Base-by-base conservation (phyloP, 768 basidiomycete species). In the Lactarius hatsudake region DNA sequence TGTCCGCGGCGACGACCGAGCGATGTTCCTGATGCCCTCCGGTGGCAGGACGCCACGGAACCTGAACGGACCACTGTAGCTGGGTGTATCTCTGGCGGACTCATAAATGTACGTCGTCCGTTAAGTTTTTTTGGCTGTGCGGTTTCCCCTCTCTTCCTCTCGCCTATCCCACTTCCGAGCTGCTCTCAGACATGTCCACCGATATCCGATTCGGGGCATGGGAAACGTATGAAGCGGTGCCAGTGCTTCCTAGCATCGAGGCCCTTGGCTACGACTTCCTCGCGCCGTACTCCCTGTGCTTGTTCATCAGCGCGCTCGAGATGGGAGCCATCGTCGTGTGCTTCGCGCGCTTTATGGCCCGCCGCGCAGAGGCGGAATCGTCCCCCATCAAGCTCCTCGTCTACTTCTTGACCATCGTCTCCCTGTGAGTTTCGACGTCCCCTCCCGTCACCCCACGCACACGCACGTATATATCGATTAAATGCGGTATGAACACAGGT, bases 241-340 rank as follows among this genome's bases (percentile, higher is more conserved):
- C 38, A 1, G 40, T 8, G 9, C 38, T 66, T 28, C 65, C 60
- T 6, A 1, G 17, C 5, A 15, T 40, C 34, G 7, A 60, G 15
- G 1, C 0, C 1, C 62, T 45, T 1, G 62, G 51, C n/a, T 10
- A 15, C 7, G 42, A 32, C n/a, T 75, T 74, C 54, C 64, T 75
- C 17, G 75, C 72, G 2, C 71, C 75, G 5, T 53, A 56, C 26
- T 64, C 72, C 17, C 69, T 72, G 2, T 62, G 61, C 2, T 28
- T 70, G 59, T 61, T 72, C 43, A 64, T 75, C 32, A 67, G 74
- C 61, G 72, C 68, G 20, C 8, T 75, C 30, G 70, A 74, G 54
- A 72, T 71, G 36, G 75, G 75, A 12, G 56, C 75, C 43, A 58
- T 75, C 57, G 38, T 75, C 66, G 71, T 68, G 9, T 72, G 70